These are phyloP conservation scores for Massarina eburnea DNA, from an alignment of 2,329 filamentous ascomycete genomes.

Conservation along the genomic window DNA sequence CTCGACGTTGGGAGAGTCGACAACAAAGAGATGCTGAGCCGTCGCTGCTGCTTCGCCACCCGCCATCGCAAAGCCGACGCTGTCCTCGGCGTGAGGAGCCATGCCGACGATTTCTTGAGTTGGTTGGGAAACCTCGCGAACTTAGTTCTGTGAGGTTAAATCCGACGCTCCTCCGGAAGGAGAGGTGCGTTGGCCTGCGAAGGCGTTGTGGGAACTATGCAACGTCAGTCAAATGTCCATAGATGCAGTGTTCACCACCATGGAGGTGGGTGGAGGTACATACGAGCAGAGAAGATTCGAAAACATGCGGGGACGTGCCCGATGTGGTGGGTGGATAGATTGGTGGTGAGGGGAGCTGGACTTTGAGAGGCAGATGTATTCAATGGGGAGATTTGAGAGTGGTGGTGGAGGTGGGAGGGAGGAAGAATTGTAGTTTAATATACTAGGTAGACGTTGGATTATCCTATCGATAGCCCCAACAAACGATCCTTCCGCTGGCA, in stretches of 20 bases:
- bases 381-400: constrained; percentile 4
- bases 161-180: constrained; percentile 78
- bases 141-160: constrained; percentile 47
- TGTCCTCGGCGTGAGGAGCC: constrained; percentile 87
- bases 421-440: neutral
- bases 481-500: constrained; percentile 6
- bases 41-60: constrained; percentile 46
- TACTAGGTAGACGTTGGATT: neutral
- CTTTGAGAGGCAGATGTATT: constrained; percentile 3
- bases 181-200: constrained; percentile 93
- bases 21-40: constrained; percentile 71
- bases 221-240: constrained; percentile 22
- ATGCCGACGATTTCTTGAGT: constrained; percentile 55
- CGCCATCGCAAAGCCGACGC: constrained; percentile 58
- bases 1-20: constrained; percentile 87
- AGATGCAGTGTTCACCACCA: constrained; percentile 1
- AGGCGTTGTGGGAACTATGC: constrained; percentile 84
- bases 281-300: constrained; percentile 98
- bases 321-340: constrained; percentile 22
- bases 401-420: constrained; percentile 10
- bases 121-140: constrained; percentile 24
- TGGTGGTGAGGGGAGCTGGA: constrained; percentile 8
- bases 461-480: neutral
- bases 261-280: constrained; percentile 43
- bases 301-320: constrained; percentile 71